phyloP scores from a whole-genome alignment of 345 rosid genomes.

The Citrus cavaleriei region DNA sequence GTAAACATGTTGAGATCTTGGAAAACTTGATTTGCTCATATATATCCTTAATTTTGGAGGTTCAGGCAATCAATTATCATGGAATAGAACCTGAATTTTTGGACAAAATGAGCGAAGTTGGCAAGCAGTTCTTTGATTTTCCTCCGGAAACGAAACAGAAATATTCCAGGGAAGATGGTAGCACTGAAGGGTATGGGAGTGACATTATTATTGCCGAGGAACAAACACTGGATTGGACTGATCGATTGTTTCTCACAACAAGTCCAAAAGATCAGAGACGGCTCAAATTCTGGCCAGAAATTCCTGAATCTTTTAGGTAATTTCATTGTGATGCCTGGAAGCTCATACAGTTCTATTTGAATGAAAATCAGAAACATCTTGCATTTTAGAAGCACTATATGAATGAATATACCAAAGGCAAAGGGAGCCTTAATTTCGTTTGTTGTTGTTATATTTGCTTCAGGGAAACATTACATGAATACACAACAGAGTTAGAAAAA shows the following conservation, averaged over 20 bases:
- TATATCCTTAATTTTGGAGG: not conserved
- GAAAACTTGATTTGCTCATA: not conserved
- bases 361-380: too few relatives aligned
- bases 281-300: slow-evolving; percentile 51
- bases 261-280: slow-evolving; percentile 23
- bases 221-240: slow-evolving; percentile 76
- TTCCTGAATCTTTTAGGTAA: slow-evolving; percentile 54
- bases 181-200: slow-evolving; percentile 70
- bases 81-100: slow-evolving; percentile 41
- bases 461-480: slow-evolving; percentile 41
- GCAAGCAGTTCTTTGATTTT: slow-evolving; percentile 53
- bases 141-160: slow-evolving; percentile 53
- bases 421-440: not conserved
- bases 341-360: not conserved
- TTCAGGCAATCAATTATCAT: not conserved
- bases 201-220: slow-evolving; percentile 34
- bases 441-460: not conserved
- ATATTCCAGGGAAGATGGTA: slow-evolving; percentile 43
- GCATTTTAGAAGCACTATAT: too few relatives aligned
- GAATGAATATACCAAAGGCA: too few relatives aligned
- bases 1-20: not conserved
- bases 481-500: slow-evolving; percentile 23
- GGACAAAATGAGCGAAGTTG: slow-evolving; percentile 42
- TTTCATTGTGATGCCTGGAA: not conserved
- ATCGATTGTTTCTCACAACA: slow-evolving; percentile 48